Evolutionary conservation across 306 rosid genomes (phyloP).

Genomic region (Glycyrrhiza uralensis): DNA sequence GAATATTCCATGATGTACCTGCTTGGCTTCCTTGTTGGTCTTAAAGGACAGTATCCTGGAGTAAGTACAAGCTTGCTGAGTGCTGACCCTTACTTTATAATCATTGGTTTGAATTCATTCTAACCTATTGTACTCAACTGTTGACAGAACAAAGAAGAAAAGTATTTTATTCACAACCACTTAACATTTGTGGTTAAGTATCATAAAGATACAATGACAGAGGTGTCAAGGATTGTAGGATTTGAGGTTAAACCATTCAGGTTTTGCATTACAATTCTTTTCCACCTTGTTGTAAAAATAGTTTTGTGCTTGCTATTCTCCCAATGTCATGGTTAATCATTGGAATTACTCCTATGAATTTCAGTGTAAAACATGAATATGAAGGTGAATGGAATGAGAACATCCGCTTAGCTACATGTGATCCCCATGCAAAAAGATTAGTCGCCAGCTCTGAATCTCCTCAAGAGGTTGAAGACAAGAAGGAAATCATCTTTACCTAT

Average conservation of each 20-base stretch:
- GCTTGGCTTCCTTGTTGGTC: conserved; percentile 24
- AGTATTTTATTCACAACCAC: conserved; percentile 25
- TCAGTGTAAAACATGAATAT: conserved; percentile 25
- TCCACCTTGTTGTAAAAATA: background rate
- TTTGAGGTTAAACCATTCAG: conserved; percentile 32
- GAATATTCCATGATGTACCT: conserved; percentile 14
- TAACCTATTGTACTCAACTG: background rate
- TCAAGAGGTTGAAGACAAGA: conserved; percentile 20
- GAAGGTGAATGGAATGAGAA: conserved; percentile 22
- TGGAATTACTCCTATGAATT: conserved; percentile 11
- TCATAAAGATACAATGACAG: conserved; percentile 11
- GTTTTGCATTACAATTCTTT: conserved; percentile 16
- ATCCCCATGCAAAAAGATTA: background rate
- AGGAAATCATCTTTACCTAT: conserved; percentile 21
- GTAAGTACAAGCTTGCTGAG: conserved; percentile 10
- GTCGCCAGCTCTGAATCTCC: conserved; percentile 15
- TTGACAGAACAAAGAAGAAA: conserved; percentile 15
- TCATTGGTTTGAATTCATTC: background rate
- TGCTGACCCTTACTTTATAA: background rate
- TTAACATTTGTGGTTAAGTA: conserved; percentile 25
- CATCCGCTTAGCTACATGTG: conserved; percentile 22
- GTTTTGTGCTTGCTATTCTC: background rate
- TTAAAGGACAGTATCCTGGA: conserved; percentile 12
- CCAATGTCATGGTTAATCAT: background rate
- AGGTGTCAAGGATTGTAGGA: conserved; percentile 26